Evolutionary conservation across 257 asterid species (phyloP), one percentile per base, ranked within the genome.

Genomic region (Penstemon barbatus): DNA sequence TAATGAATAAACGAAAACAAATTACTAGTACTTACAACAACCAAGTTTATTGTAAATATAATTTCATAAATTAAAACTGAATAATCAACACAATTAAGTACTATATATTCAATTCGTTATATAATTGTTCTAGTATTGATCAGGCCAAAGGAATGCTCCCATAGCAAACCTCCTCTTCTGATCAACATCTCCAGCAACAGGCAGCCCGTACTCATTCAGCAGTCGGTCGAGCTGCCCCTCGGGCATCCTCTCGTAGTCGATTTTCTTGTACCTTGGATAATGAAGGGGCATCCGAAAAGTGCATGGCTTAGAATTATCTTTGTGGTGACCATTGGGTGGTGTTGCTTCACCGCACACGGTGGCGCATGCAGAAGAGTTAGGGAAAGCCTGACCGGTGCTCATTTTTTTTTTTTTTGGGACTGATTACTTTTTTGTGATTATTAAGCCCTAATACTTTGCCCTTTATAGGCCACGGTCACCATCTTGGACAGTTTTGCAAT

Each of bases 111-210:
- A 25, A 25, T 25, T 25, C 33, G 33, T 25, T 25, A 25, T 25
- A 1, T 25, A 25, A 1, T 25, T 25, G 33, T 25, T 25, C 33
- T 57, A 63, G 49, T 57, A 68, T 42, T 82, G 82, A 15, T 72
- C 65, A 6, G 89, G 79, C 85, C 86, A 75, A 48, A 80, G 86
- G 46, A 80, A 83, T 5, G 88, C 84, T 52, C 86, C 86, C 55
- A 75, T 80, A 57, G 88, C 86, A n/a, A 75, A 83, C 40, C 79
- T 80, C 67, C 88, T 73, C 75, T 83, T 83, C 18, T 80, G 79
- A 61, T 64, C 59, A 71, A 78, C 13, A 64, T 68, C 77, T 50
- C 85, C 88, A 62, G 2, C 8, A 7, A 64, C 61, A 43, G 88
- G 82, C 61, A 83, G 79, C 25, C 88, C 88, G 72, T 83, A 83